Evolutionary conservation across 805 yeast genomes (phyloP), one percentile per base, ranked within the genome.

Genomic region (Schwanniomyces occidentalis): DNA sequence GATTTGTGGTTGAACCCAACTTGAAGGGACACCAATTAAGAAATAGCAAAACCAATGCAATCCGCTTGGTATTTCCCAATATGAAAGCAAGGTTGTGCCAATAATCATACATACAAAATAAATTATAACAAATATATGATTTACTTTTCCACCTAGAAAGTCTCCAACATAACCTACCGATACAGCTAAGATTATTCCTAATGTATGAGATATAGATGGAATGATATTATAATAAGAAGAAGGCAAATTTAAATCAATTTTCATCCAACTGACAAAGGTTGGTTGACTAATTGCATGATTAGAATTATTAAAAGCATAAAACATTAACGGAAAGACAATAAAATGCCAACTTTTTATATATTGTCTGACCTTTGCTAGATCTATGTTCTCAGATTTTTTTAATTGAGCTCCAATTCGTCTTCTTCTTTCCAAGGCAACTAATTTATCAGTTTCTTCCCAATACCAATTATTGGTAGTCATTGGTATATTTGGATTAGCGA

Each of bases 1-100:
- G 9, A 75, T 71, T 43, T 71, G 63, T 2, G 80, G 80, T 54
- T 73, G 80, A 1, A 78, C 81, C 69, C 67, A 67, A 3, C 71
- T 46, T 0, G 70, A 55, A 6, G 78, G 77, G 9, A 71, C 49
- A 2, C 76, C 75, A 3, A 68, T 51, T 31, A 75, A 41, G 42
- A 66, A 74, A 49, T 73, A 78, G 7, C 69, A 57, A 8, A 69
- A 53, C 76, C 79, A 76, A 38, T 74, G 76, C 24, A 67, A 62
- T 2, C 72, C 73, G 7, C 45, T 51, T 1, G 76, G 73, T 18
- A 75, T 63, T 26, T 71, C 45, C 80, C 80, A 78, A 8, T 42
- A 51, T 0, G 77, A 63, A 29, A 75, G 53, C 3, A 68, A 48
- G 5, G 68, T 53, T 49, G 70, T 60, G 3, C 78, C 72, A 23